These are phyloP conservation scores for Sugiyamaella smithiae DNA, from an alignment of 805 yeast genomes.

Conservation along the genomic window DNA sequence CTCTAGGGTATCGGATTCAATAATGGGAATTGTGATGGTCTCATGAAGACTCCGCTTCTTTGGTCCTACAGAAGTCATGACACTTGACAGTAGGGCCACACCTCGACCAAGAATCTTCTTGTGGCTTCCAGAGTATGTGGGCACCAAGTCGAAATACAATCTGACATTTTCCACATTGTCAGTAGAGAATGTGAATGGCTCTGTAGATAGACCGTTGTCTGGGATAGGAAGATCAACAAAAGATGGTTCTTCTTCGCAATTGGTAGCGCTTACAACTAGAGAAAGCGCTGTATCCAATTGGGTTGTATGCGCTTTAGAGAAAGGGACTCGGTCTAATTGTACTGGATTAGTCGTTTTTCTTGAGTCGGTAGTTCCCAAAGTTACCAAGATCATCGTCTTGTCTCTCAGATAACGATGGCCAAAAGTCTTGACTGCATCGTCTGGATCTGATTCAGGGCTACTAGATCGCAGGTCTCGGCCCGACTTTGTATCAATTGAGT, in stretches of 20 bases:
- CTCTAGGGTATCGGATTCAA: conserved; percentile 68
- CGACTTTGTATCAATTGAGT: background rate
- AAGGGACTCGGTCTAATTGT: conserved; percentile 68
- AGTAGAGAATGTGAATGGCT: conserved; percentile 70
- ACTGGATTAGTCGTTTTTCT: conserved; percentile 59
- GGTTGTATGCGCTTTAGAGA: conserved; percentile 71
- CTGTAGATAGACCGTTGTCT: conserved; percentile 58
- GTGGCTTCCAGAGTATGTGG: conserved; percentile 56
- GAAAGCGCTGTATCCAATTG: conserved; percentile 88
- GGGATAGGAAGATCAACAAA: conserved; percentile 79
- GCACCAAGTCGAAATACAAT: conserved; percentile 81
- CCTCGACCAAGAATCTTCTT: conserved; percentile 73
- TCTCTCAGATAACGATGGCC: conserved; percentile 73
- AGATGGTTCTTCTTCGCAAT: conserved; percentile 49
- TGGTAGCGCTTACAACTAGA: conserved; percentile 53
- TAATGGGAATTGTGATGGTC: conserved; percentile 66
- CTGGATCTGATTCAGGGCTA: conserved; percentile 8
- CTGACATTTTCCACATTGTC: conserved; percentile 42
- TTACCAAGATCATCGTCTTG: conserved; percentile 66
- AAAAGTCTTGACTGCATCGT: conserved; percentile 70
- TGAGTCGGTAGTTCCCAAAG: conserved; percentile 82
- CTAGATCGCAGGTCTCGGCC: background rate
- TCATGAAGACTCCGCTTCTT: conserved; percentile 65
- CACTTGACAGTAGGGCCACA: conserved; percentile 64
- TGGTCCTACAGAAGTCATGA: conserved; percentile 64